These are phyloP conservation scores for Nectriaceae sp. DNA, from an alignment of 2,329 filamentous ascomycete species.

Conservation along the genomic window DNA sequence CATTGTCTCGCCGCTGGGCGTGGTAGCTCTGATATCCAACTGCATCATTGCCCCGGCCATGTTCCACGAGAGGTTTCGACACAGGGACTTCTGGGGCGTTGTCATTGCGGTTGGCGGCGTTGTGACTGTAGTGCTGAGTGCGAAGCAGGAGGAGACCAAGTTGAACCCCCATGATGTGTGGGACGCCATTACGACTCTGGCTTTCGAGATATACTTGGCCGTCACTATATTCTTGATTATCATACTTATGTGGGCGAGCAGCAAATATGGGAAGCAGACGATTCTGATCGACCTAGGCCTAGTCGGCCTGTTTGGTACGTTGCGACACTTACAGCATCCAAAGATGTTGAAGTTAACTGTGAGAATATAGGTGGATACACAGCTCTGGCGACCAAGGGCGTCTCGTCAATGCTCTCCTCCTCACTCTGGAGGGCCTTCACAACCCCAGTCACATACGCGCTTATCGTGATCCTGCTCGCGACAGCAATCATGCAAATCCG, in stretches of 20 bases:
- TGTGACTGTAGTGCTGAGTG: constrained; percentile 89
- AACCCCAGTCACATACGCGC: constrained; percentile 86
- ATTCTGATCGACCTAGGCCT: constrained; percentile 92
- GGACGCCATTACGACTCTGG: constrained; percentile 82
- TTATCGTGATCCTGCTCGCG: constrained; percentile 75
- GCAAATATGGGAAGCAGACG: constrained; percentile 78
- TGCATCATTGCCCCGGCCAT: constrained; percentile 94
- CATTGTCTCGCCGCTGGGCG: constrained; percentile 92
- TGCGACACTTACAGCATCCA: background rate
- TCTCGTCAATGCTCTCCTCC: constrained; percentile 91
- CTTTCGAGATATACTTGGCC: constrained; percentile 87
- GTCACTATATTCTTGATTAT: constrained; percentile 75
- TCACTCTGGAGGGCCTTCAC: constrained; percentile 86
- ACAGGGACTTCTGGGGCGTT: constrained; percentile 84
- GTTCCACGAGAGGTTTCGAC: constrained; percentile 87
- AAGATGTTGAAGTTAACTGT: background rate
- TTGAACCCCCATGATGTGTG: constrained; percentile 89
- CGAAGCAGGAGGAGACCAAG: constrained; percentile 85
- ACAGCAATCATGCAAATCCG: constrained; percentile 97
- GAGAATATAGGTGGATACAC: constrained; percentile 77
- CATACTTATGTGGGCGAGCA: constrained; percentile 78
- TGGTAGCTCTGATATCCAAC: constrained; percentile 96
- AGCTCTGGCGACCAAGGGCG: constrained; percentile 93
- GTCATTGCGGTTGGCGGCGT: constrained; percentile 84
- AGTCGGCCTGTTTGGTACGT: constrained; percentile 86